These are phyloP conservation scores for Aureobasidium zeae DNA, from an alignment of 2,329 filamentous ascomycete species.

Conservation along the genomic window DNA sequence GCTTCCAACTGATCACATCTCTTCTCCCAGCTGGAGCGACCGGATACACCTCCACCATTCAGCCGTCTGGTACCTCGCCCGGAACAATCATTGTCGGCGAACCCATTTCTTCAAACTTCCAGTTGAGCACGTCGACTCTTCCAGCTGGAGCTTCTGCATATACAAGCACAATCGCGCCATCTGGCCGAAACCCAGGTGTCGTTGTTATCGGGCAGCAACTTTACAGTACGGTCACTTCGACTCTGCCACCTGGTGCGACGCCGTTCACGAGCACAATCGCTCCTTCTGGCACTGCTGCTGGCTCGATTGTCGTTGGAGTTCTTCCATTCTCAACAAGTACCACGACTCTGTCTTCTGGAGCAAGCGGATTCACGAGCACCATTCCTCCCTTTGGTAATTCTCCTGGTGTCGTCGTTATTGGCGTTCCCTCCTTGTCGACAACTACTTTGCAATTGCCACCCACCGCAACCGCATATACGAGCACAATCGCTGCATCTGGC, in stretches of 20 bases:
- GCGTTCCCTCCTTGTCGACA: neutral
- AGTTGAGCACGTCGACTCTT: neutral
- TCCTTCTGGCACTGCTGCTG: neutral
- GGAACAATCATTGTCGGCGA: neutral
- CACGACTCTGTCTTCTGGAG: neutral
- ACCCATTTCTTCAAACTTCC: neutral
- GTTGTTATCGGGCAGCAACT: neutral
- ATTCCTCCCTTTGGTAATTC: neutral
- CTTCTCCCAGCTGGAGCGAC: neutral
- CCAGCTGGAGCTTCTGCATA: neutral
- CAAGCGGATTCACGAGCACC: neutral
- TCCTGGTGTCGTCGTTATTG: neutral
- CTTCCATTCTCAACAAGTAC: neutral
- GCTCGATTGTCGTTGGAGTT: neutral
- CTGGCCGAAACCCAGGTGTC: neutral
- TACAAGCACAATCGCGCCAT: neutral
- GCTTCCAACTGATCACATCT: neutral
- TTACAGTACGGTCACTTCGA: neutral
- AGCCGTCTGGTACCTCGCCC: neutral
- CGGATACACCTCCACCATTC: conserved; percentile 2
- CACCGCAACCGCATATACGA: neutral
- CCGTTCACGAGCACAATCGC: neutral
- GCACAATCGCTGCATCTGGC: neutral
- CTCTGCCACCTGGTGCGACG: neutral
- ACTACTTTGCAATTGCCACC: neutral